Evolutionary conservation across 2,329 filamentous ascomycete species (phyloP), one percentile per base, ranked within the genome.

Genomic region (Ophiostoma novo-ulmi): DNA sequence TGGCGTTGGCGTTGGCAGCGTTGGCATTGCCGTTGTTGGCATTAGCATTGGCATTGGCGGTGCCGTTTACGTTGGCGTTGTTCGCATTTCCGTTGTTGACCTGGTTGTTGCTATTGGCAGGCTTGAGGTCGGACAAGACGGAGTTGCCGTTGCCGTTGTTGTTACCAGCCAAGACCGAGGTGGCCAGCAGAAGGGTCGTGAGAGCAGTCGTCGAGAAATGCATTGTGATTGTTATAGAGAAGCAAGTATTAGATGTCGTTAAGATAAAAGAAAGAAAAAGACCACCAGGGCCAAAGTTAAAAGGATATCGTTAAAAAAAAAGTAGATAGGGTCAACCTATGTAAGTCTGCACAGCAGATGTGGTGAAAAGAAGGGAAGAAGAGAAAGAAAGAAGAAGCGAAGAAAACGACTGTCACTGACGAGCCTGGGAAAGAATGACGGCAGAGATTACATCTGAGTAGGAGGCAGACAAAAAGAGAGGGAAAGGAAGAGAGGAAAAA

Each of bases 141-240:
- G 44, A 7, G 44, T 48, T 58, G 52, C 22, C 52, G 11, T 58
- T 58, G 52, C 10, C 52, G n/a, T 68, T 70, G 44, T 68, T 71
- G 63, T 70, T 41, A 22, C 31, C 44, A 22, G 68, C 70, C 68
- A 71, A 5, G 39, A 38, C 70, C 52, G 70, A 52, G 31, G 64
- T 36, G 70, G 70, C 68, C 63, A 76, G 72, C 36, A 76, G 52
- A 20, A 75, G 65, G 14, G 71, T 68, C 26, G 73, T 69, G 26
- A 76, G 65, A 41, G 69, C 71, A n/a, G 70, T 41, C 17, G 69
- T 70, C 0, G 75, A 76, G 69, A 76, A 71, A 70, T 74, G 74
- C 75, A 76, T 76, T 52, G 48, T 74, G 69, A 48, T 48, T 48
- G n/a, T 13, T 39, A 3, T 13, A 39, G 10, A 39, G 38, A 11